Evolutionary conservation across 192 early-diverging fungal species (phyloP).

Genomic region (Coemansia sp.): DNA sequence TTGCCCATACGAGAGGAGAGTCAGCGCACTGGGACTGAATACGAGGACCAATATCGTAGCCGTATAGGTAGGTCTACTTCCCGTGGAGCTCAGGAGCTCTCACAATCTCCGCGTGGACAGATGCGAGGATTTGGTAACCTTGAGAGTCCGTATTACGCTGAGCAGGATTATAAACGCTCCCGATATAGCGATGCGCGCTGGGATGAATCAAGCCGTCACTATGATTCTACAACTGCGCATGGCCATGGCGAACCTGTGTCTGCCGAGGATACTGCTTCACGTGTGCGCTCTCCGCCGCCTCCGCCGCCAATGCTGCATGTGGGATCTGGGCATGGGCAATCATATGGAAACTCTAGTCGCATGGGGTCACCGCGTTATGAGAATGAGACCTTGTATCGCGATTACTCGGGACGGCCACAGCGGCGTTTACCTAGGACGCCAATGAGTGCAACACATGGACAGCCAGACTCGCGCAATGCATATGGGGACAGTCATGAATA

Average conservation of each 20-base stretch:
- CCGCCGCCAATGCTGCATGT: constrained; percentile 21
- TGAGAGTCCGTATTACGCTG: neutral
- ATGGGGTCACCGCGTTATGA: constrained; percentile 10
- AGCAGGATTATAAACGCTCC: constrained; percentile 7
- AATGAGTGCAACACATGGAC: constrained; percentile 14
- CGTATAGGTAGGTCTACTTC: constrained; percentile 14
- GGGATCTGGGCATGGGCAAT: constrained; percentile 10
- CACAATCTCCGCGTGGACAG: constrained; percentile 30
- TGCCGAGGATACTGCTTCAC: neutral
- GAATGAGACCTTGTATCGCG: constrained; percentile 29
- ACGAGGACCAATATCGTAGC: constrained; percentile 15
- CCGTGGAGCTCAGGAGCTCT: constrained; percentile 9
- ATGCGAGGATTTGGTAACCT: constrained; percentile 1
- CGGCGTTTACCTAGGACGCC: constrained; percentile 27
- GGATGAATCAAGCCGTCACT: constrained; percentile 5
- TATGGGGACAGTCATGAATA: constrained; percentile 24
- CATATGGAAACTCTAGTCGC: constrained; percentile 6
- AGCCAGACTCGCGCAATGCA: constrained; percentile 15
- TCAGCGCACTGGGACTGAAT: constrained; percentile 11
- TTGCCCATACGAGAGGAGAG: constrained; percentile 10
- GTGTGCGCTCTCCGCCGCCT: constrained; percentile 10
- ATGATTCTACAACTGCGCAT: constrained; percentile 8
- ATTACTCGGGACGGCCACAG: constrained; percentile 22
- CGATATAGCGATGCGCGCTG: constrained; percentile 21
- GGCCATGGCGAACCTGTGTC: neutral